Conservation (phyloP, 2,329 filamentous ascomycete genomes). For the Gyromitra esculenta region DNA sequence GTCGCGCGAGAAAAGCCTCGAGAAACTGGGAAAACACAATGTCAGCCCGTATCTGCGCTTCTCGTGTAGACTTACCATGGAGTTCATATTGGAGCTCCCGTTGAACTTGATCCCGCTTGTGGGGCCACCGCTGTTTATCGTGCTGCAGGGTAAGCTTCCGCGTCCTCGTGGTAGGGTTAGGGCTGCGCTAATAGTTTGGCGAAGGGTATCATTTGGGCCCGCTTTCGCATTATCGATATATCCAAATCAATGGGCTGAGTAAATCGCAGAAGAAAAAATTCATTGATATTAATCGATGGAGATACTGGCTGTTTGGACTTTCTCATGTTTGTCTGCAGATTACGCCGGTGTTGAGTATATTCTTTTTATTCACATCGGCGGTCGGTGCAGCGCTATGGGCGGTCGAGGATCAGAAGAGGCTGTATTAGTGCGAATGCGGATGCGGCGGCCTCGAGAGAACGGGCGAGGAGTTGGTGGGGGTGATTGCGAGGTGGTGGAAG, state of each 20-base stretch:
- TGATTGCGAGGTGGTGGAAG: constrained; percentile 5
- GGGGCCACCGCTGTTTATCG: constrained; percentile 83
- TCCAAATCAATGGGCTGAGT: constrained; percentile 77
- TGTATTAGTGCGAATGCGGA: constrained; percentile 30
- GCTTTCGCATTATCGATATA: constrained; percentile 90
- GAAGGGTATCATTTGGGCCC: constrained; percentile 80
- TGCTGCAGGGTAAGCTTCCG: constrained; percentile 71
- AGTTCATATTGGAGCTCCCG: constrained; percentile 64
- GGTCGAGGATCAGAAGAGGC: constrained; percentile 73
- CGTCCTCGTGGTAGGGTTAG: background rate
- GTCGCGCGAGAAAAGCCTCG: constrained; percentile 29
- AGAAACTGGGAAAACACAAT: constrained; percentile 54
- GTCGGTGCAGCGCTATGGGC: constrained; percentile 88
- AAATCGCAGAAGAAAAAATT: constrained; percentile 78
- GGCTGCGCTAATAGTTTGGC: background rate
- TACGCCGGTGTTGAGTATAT: constrained; percentile 89
- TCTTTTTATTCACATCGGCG: constrained; percentile 89
- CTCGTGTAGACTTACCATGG: constrained; percentile 54
- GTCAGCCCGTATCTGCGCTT: constrained; percentile 56
- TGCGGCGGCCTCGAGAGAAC: constrained; percentile 12
- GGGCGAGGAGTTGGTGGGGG: constrained; percentile 27
- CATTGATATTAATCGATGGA: constrained; percentile 74
- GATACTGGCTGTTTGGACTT: constrained; percentile 78
- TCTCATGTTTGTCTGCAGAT: constrained; percentile 84
- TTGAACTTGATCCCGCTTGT: constrained; percentile 87